Conservation (phyloP, 176 grass and related monocot genomes). For the Eleusine indica region DNA sequence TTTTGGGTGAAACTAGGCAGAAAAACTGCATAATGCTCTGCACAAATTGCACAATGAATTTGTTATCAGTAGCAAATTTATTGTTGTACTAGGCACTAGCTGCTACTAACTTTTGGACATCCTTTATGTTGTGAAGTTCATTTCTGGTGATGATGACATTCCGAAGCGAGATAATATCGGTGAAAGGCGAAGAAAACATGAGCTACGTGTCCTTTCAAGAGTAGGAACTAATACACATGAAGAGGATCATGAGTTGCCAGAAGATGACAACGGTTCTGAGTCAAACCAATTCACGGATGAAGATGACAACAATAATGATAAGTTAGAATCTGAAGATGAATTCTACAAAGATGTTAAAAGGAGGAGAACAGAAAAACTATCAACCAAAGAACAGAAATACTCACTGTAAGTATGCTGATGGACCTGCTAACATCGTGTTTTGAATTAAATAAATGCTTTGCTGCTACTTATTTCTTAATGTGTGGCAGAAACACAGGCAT, state of each 20-base stretch:
- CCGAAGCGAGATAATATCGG: slow-evolving; percentile 94
- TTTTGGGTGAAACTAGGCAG: not conserved
- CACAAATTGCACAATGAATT: not conserved
- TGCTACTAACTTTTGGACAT: not conserved
- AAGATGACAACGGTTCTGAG: slow-evolving; percentile 19
- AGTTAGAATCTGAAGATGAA: slow-evolving; percentile 56
- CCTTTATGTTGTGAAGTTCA: slow-evolving; percentile 50
- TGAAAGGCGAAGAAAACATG: slow-evolving; percentile 80
- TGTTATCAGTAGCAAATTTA: not conserved
- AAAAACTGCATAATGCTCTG: not conserved
- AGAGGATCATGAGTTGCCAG: slow-evolving; percentile 56
- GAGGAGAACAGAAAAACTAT: slow-evolving; percentile 55
- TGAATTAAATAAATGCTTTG: slow-evolving; percentile 18
- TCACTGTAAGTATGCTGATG: slow-evolving; percentile 31
- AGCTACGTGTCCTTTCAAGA: slow-evolving; percentile 83
- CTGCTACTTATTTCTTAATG: slow-evolving; percentile 15
- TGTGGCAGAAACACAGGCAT: slow-evolving; percentile 48
- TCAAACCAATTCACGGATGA: not conserved
- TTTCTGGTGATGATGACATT: slow-evolving; percentile 93
- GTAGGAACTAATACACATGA: slow-evolving; percentile 51
- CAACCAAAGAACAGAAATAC: slow-evolving; percentile 60
- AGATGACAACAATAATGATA: not conserved
- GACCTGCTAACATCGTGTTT: not conserved
- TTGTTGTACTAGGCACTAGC: not conserved
- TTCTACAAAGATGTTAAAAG: slow-evolving; percentile 84